A percentile compares a stretch with the other conserved stretches of the same genome.
Evolutionary conservation across 768 basidiomycete species (phyloP).

Genomic region (Fistulinella prunicolor): DNA sequence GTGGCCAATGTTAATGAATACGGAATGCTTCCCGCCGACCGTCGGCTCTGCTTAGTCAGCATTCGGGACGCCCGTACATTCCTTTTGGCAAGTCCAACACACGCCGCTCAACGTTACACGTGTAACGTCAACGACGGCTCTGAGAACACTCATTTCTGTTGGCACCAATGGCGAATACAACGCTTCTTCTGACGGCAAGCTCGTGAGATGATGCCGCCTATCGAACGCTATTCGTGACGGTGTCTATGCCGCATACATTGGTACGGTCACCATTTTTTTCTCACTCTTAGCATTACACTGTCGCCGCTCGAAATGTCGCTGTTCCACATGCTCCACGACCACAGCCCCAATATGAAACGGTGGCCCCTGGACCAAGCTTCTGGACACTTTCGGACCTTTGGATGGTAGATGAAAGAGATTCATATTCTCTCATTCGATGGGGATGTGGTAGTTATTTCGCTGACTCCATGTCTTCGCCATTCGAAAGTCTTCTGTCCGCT

Average conservation of each 20-base stretch:
- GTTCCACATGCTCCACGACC: conserved; percentile 8
- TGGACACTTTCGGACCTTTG: background rate
- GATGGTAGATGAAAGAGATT: too few species aligned
- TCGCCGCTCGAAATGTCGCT: background rate
- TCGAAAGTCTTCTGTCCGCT: background rate
- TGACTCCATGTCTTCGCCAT: background rate
- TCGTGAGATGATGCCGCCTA: background rate
- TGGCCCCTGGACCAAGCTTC: background rate
- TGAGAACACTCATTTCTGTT: too few species aligned
- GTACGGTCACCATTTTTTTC: background rate
- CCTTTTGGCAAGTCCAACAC: background rate
- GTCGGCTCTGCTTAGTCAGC: conserved; percentile 15
- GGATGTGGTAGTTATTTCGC: too few species aligned
- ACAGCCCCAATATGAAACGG: conserved; percentile 5
- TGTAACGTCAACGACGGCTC: conserved; percentile 22
- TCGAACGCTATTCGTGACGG: background rate
- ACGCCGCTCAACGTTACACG: conserved; percentile 27
- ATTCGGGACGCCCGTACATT: background rate
- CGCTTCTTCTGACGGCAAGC: too few species aligned
- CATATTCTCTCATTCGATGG: too few species aligned
- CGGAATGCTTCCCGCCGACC: too few species aligned
- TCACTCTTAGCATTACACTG: conserved; percentile 8
- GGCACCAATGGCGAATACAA: conserved; percentile 4
- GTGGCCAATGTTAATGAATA: too few species aligned
- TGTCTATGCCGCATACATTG: background rate